Evolutionary conservation across 768 basidiomycete genomes (phyloP), one percentile per base, ranked within the genome.

Genomic region (Calocybe cyanea): DNA sequence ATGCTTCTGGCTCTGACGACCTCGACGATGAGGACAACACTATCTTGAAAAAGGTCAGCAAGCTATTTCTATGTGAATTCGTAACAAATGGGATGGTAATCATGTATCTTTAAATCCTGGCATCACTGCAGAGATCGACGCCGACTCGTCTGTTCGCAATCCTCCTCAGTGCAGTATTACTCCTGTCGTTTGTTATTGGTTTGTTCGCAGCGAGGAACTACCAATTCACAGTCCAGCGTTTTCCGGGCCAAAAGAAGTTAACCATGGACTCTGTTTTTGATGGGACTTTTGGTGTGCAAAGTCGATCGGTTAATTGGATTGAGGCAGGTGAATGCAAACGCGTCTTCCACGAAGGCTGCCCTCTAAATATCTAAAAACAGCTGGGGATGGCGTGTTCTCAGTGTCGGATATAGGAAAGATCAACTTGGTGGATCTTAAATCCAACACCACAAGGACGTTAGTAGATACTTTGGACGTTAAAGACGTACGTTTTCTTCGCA

Each of bases 311-410:
- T 25, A 72, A 81, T 35, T 99, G 96, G 96, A 85, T 98, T 21
- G 81, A 86, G 7, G 93, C 96, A 78, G 95, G 94, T 92, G 51
- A 32, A 78, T 56, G 23, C 11, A 4, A 5, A 23, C 6, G 9
- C 15, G 7, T 34, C 7, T 4, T 13, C n/a, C n/a, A 20, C 18
- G 36, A n/a, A 9, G 21, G 17, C 17, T 38, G 14, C 17, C 23
- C 35, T 21, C 18, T 23, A 15, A 31, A 4, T 8, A 20, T 4
- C 14, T 6, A 37, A 34, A 32, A 2, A 18, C 45, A 96, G 96
- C 94, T 55, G 92, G 91, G 0, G 96, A 99, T 61, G 96, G 96
- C 0, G 89, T 96, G 1, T 96, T 85, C 67, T 88, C 88, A 5
- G 69, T 79, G 1, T 66, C 66, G 17, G 67, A 80, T 38, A 68